Evolutionary conservation across 176 grass and related monocot species (phyloP), one percentile per base, ranked within the genome.

Genomic region (Ananas comosus): DNA sequence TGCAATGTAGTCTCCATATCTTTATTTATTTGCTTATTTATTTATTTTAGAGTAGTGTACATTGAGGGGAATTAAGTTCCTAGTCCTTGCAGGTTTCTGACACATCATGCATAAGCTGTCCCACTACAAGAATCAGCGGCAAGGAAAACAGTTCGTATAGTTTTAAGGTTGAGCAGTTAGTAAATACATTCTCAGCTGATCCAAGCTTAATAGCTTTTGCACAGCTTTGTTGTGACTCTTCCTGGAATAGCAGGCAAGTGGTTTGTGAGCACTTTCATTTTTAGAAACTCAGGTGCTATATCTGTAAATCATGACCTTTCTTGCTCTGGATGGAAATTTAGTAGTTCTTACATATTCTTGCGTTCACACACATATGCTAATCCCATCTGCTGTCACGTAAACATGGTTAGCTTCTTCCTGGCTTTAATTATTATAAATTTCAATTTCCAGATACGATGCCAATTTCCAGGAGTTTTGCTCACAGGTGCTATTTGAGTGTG

Each of bases 181-280:
- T 96, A 25, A 85, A 81, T 81, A 92, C 93, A 74, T 96, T 92
- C 80, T 96, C 93, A 2, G 83, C 84, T 22, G 88, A 96, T 87
- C 93, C 93, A 80, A 96, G 93, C 69, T 85, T 96, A 74, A 90
- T 90, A 78, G 88, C 89, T 68, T 96, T 96, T 79, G 83, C 93
- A 75, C 88, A 96, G 74, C 79, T 96, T 48, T 96, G 86, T 75
- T 83, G 79, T 2, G 65, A 87, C 17, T 87, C 87, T 19, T 69
- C 65, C 52, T 81, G 81, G 80, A 86, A 82, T 52, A 78, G 68
- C 51, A 96, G 89, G 93, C 74, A 90, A 92, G 88, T 77, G 12
- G 8, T 21, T 51, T 75, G 25, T 58, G 76, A 0, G 23, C 13
- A 63, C 71, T 18, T 61, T 9, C 17, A 16, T n/a, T 18, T 61